These are phyloP conservation scores for Ceratobasidium sp. DNA, from an alignment of 1,284 basidiomycete genomes.

Conservation along the genomic window DNA sequence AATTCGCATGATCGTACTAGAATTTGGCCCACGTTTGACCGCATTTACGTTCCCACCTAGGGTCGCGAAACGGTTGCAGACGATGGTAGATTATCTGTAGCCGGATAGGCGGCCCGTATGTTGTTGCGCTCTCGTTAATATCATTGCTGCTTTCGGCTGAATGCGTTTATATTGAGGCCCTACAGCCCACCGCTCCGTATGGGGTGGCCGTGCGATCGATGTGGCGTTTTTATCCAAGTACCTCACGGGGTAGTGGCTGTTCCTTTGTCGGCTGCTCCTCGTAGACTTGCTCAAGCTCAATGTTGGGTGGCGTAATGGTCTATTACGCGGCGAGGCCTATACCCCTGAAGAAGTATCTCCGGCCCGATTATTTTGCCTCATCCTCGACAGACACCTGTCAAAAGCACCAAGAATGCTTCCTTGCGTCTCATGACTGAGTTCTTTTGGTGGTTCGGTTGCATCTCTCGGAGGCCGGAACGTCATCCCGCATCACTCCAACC, in stretches of 20 bases:
- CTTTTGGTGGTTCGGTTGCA: background rate
- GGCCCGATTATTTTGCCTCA: background rate
- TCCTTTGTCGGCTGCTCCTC: background rate
- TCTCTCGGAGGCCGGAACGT: slow-evolving; percentile 18
- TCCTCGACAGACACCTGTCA: background rate
- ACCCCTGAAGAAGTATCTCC: background rate
- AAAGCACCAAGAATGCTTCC: background rate
- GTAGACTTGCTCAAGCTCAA: background rate
- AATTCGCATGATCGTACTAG: slow-evolving; percentile 68
- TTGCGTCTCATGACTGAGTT: background rate
- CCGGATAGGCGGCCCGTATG: background rate
- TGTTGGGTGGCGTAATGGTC: background rate
- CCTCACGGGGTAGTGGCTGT: background rate
- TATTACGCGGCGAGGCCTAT: background rate
- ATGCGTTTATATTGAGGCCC: background rate
- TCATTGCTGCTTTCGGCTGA: background rate
- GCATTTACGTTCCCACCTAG: slow-evolving; percentile 79
- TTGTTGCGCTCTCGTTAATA: slow-evolving; percentile 4
- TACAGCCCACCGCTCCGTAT: too few species aligned
- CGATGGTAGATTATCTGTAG: slow-evolving; percentile 66
- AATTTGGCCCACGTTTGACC: slow-evolving; percentile 74
- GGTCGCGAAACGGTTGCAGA: slow-evolving; percentile 69
- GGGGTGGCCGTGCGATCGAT: background rate
- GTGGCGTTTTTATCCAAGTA: background rate
- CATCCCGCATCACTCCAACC: background rate